phyloP scores from a whole-genome alignment of 208 protist species.

The Trypanosoma mega region DNA sequence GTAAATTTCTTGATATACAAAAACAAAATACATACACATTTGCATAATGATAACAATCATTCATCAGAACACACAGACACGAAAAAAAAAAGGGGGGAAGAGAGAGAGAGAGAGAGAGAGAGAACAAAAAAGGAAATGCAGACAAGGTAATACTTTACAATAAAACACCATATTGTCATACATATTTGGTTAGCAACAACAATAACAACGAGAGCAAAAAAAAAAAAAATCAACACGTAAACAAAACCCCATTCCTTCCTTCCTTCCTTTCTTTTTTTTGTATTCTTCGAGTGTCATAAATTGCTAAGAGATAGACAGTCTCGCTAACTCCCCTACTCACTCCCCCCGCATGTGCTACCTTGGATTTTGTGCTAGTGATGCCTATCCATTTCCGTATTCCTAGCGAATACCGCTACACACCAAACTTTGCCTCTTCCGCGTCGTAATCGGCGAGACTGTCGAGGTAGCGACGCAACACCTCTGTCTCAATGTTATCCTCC shows the following conservation, averaged over 20 bases:
- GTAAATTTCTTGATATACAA: background rate
- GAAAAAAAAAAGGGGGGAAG: slow-evolving; percentile 7
- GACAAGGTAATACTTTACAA: slow-evolving; percentile 1
- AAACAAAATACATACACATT: no score
- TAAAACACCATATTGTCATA: background rate
- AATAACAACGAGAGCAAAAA: slow-evolving; percentile 18
- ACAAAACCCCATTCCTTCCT: background rate
- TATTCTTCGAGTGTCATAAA: no score
- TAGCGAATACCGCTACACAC: slow-evolving; percentile 48
- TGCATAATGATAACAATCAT: no score
- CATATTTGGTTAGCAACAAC: background rate
- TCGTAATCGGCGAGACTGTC: slow-evolving; percentile 84
- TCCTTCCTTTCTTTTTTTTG: background rate
- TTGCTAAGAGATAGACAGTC: no score
- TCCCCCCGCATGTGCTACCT: background rate
- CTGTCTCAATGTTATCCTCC: slow-evolving; percentile 88
- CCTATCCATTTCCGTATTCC: slow-evolving; percentile 9
- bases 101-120: background rate
- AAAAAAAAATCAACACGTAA: slow-evolving; percentile 14
- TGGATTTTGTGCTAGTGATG: background rate
- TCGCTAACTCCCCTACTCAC: background rate
- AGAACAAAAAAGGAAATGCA: slow-evolving; percentile 8
- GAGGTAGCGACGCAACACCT: slow-evolving; percentile 84
- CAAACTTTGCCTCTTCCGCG: slow-evolving; percentile 81
- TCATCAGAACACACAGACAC: no score